A percentile compares a stretch with the other conserved stretches of the same genome.
Conservation (phyloP, 306 rosid species). For the Lagenaria siceraria region DNA sequence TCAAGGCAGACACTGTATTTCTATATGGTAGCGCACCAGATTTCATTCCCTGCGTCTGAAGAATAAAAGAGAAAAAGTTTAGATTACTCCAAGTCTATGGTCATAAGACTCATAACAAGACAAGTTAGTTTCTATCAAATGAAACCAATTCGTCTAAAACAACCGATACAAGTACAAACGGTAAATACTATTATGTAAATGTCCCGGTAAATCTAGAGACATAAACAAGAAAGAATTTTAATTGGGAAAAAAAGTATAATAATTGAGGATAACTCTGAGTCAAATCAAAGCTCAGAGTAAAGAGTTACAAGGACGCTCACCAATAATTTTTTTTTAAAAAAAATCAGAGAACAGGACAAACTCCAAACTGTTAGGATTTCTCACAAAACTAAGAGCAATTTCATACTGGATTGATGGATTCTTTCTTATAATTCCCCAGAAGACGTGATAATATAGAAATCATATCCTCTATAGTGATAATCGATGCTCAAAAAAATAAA, state of each 20-base stretch:
- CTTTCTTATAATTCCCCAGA: not conserved
- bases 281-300: not conserved
- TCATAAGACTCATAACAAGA: not conserved
- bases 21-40: conserved; percentile 61
- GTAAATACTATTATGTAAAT: not conserved
- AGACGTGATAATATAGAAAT: not conserved
- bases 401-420: not conserved
- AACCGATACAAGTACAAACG: not conserved
- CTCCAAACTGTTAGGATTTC: not conserved
- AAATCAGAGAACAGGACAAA: not conserved
- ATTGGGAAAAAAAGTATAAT: not conserved
- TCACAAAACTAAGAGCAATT: not conserved
- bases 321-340: not conserved
- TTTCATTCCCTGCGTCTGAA: conserved; percentile 78
- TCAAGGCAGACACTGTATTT: conserved; percentile 63
- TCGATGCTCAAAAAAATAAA: not conserved
- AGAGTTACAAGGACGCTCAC: not conserved
- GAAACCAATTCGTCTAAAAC: not conserved
- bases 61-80: conserved; percentile 13
- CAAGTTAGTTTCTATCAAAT: not conserved
- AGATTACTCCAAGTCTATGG: not conserved
- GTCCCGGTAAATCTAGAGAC: not conserved
- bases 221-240: not conserved
- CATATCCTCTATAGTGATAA: not conserved
- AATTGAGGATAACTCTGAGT: not conserved